phyloP scores from a whole-genome alignment of 1,284 basidiomycete genomes.

The Rhodotorula sp. region DNA sequence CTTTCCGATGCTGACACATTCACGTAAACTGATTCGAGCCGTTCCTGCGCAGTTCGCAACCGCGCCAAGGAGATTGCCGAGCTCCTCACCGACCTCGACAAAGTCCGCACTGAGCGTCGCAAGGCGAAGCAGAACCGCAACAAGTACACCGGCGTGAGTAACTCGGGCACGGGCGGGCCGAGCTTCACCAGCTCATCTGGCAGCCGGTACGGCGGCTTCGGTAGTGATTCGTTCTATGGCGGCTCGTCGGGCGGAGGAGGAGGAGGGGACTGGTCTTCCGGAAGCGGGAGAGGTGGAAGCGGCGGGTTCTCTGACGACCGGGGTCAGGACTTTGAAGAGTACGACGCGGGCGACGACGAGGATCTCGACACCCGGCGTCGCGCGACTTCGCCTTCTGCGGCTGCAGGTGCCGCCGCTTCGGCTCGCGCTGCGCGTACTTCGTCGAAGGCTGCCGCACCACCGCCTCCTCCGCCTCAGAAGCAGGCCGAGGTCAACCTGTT shows the following conservation, averaged over 20 bases:
- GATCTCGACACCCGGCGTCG: conserved; percentile 48
- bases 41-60: conserved; percentile 70
- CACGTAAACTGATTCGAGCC: not conserved
- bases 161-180: conserved; percentile 61
- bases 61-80: conserved; percentile 88
- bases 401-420: conserved; percentile 47
- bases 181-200: conserved; percentile 50
- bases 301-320: conserved; percentile 19
- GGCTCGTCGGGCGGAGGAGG: conserved; percentile 48
- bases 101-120: conserved; percentile 80
- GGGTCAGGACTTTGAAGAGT: conserved; percentile 71
- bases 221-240: conserved; percentile 59
- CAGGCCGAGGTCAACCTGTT: conserved; percentile 66
- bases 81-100: conserved; percentile 85
- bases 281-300: conserved; percentile 37
- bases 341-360: conserved; percentile 95
- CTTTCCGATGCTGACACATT: not conserved
- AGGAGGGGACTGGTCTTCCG: conserved; percentile 50
- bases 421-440: conserved; percentile 14
- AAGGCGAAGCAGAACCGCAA: conserved; percentile 90
- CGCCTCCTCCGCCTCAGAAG: conserved; percentile 51
- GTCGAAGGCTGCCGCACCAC: conserved; percentile 33
- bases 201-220: conserved; percentile 76
- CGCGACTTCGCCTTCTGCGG: conserved; percentile 31
- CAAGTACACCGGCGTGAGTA: conserved; percentile 87